Evolutionary conservation across 1,139 yeast species (phyloP).

Genomic region (Saccharomyces hybrid): DNA sequence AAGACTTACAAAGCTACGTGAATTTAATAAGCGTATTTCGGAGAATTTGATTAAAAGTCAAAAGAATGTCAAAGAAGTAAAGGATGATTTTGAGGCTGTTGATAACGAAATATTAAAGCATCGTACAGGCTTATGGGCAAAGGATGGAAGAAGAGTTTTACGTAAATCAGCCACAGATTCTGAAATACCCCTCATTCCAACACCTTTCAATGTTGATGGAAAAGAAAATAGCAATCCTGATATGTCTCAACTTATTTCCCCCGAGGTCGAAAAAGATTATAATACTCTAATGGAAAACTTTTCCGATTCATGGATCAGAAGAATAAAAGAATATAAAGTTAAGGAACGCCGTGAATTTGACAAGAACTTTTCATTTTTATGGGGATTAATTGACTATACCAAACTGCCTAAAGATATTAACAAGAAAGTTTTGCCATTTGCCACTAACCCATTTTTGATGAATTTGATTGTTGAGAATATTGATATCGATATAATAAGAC

Average conservation of each 20-base stretch:
- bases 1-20: conserved; percentile 49
- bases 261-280: conserved; percentile 11
- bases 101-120: conserved; percentile 6
- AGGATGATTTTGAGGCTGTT: conserved; percentile 8
- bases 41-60: conserved; percentile 31
- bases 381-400: conserved; percentile 40
- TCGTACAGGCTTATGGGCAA: conserved; percentile 2
- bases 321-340: conserved; percentile 42
- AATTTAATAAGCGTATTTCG: conserved; percentile 33
- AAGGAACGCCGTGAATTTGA: conserved; percentile 42
- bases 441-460: conserved; percentile 58
- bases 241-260: conserved; percentile 8
- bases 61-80: conserved; percentile 4
- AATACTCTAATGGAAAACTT: conserved; percentile 40
- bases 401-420: conserved; percentile 42
- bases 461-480: conserved; percentile 49
- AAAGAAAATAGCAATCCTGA: conserved; percentile 5
- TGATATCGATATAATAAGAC: conserved; percentile 47
- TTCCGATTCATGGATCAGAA: conserved; percentile 67
- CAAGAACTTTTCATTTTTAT: conserved; percentile 46
- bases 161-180: conserved; percentile 6
- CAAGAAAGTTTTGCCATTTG: conserved; percentile 50
- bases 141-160: background rate
- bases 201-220: conserved; percentile 11
- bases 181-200: conserved; percentile 7